Percentiles rank a stretch among this genome's conserved stretches.
Evolutionary conservation across 805 yeast genomes (phyloP).

Genomic region (Wickerhamomyces bisporus): DNA sequence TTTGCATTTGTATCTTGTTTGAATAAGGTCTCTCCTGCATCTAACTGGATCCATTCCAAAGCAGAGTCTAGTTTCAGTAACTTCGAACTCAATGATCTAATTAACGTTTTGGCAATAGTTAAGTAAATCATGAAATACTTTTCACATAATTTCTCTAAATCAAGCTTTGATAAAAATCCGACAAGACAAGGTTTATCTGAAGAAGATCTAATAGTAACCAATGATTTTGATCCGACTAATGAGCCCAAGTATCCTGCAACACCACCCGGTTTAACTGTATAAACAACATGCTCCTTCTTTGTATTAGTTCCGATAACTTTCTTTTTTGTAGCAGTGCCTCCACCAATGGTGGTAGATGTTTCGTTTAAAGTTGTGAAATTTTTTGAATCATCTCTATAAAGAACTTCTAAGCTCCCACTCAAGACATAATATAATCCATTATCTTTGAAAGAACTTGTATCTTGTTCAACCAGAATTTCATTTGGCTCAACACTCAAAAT

Average conservation of each 20-base stretch:
- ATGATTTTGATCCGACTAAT: constrained; percentile 71
- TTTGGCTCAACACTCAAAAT: constrained; percentile 50
- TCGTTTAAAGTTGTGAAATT: neutral
- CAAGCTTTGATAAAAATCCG: constrained; percentile 63
- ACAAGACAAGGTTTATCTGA: constrained; percentile 47
- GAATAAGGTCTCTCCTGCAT: constrained; percentile 79
- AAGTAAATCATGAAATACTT: constrained; percentile 70
- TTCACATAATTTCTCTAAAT: constrained; percentile 64
- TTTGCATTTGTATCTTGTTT: constrained; percentile 84
- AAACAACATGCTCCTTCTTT: constrained; percentile 38
- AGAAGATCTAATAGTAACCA: constrained; percentile 63
- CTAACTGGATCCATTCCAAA: constrained; percentile 87
- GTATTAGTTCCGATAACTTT: constrained; percentile 4
- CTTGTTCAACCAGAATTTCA: constrained; percentile 54
- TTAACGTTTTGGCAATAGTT: constrained; percentile 69
- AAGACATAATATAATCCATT: constrained; percentile 79
- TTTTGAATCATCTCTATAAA: constrained; percentile 32
- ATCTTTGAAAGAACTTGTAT: constrained; percentile 39
- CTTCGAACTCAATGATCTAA: constrained; percentile 59
- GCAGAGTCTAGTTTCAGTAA: constrained; percentile 82
- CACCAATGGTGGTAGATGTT: neutral
- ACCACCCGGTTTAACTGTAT: constrained; percentile 69
- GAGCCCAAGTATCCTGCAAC: constrained; percentile 85
- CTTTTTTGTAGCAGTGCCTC: no score
- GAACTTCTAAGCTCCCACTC: constrained; percentile 70